Base-by-base conservation (phyloP, 371 early-diverging fungal genomes). In the Choanephora cucurbitarum region DNA sequence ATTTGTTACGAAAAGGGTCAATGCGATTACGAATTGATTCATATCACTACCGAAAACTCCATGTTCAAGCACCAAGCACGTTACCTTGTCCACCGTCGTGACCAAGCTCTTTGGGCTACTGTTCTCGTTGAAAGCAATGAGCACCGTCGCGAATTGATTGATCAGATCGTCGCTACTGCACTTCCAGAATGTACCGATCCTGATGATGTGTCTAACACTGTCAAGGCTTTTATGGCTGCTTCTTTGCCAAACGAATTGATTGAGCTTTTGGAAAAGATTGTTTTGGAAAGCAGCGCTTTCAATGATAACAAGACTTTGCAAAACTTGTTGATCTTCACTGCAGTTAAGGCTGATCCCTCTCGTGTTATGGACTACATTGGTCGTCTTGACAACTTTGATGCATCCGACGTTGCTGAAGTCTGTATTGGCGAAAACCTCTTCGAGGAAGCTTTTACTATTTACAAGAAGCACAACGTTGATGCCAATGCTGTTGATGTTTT, bases 1-100 rank as follows among this genome's bases (percentile, higher is more conserved):
- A 88, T 97, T 50, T 94, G 95, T 47, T 98, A 98, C 74, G 87
- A 94, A 67, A 88, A 93, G 62, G 97, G 98, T 22, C 91, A 91
- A 70, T 96, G 97, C 65, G 98, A 98, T 63, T 77, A 83, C 52
- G 97, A 97, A 68, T 77, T 98, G 49, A 82, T 98, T 58, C 84
- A 89, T 34, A 86, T 98, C 59, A 97, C 99, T 17, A 95, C 91
- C 77, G 94, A 95, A 58, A 96, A 96, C 77, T 83, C 90, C 45
- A 98, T 98, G 99, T 98, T 95, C 80, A 98, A 98, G 83, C 97
- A 97, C 64, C 97, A 96, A 81, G 92, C 98, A 1, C 91, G 96
- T 46, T 97, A 98, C 60, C 79, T 98, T 33, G 93, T 97, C 46
- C 88, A 88, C 58, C 86, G 97, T 22, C 90, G 95, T 45, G 94